Evolutionary conservation across 768 basidiomycete genomes (phyloP).

Genomic region (Suillus luteus): DNA sequence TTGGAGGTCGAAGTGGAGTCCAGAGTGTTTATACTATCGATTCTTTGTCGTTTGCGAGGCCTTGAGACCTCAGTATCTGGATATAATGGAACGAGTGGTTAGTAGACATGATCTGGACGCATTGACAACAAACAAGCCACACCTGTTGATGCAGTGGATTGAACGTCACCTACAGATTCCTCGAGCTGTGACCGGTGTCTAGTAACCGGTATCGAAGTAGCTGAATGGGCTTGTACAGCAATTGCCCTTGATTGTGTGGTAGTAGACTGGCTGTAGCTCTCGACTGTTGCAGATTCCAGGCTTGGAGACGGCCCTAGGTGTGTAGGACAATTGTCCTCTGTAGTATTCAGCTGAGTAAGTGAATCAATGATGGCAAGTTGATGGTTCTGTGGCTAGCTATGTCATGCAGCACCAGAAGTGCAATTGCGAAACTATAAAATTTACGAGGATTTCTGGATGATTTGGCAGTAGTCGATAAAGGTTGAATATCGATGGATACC

Average conservation of each 20-base stretch:
- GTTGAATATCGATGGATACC: constrained; percentile 17
- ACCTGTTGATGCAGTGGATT: constrained; percentile 30
- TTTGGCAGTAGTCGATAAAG: constrained; percentile 24
- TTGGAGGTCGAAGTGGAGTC: constrained; percentile 35
- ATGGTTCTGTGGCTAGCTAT: constrained; percentile 22
- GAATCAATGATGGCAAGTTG: constrained; percentile 65
- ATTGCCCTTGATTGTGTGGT: constrained; percentile 31
- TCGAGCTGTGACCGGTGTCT: constrained; percentile 66
- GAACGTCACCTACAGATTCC: constrained; percentile 42
- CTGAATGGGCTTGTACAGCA: constrained; percentile 28
- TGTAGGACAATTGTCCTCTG: constrained; percentile 53
- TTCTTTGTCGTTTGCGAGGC: constrained; percentile 73
- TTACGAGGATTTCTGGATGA: constrained; percentile 23
- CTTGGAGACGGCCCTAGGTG: constrained; percentile 46
- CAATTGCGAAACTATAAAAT: constrained; percentile 18
- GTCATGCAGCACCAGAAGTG: constrained; percentile 30
- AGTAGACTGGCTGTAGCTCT: constrained; percentile 30
- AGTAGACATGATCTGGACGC: constrained; percentile 12
- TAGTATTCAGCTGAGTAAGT: constrained; percentile 53
- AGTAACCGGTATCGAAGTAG: constrained; percentile 59
- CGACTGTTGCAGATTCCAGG: constrained; percentile 45
- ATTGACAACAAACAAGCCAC: constrained; percentile 6
- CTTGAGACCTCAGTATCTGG: constrained; percentile 55
- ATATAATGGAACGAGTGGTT: constrained; percentile 8
- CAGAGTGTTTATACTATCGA: constrained; percentile 42